Evolutionary conservation across 345 rosid species (phyloP).

Genomic region (Isatis tinctoria): DNA sequence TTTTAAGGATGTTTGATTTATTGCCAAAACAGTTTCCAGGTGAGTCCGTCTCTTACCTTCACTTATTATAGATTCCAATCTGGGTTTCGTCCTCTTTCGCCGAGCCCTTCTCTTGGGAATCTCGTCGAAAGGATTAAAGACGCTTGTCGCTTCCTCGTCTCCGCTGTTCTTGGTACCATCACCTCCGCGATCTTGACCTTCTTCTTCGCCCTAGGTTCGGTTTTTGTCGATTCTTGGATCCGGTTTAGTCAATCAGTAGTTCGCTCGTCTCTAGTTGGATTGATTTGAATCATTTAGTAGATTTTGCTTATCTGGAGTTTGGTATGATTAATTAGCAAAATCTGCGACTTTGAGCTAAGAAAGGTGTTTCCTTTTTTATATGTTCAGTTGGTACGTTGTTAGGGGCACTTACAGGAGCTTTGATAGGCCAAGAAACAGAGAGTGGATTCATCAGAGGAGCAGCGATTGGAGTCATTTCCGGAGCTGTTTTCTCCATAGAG

Average conservation of each 20-base stretch:
- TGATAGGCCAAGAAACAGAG: slow-evolving; percentile 98
- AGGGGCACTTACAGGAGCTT: slow-evolving; percentile 97
- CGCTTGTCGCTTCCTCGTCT: slow-evolving; percentile 59
- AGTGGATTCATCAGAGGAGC: slow-evolving; percentile 97
- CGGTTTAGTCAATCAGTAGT: background rate
- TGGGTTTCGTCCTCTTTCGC: slow-evolving; percentile 41
- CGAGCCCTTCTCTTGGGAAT: slow-evolving; percentile 42
- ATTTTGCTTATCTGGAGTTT: background rate
- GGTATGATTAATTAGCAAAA: background rate
- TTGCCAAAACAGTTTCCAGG: no score
- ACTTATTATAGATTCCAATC: slow-evolving; percentile 34
- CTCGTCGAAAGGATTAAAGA: slow-evolving; percentile 58
- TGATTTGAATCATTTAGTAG: background rate
- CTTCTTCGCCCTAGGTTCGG: slow-evolving; percentile 93
- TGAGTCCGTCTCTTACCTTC: no score
- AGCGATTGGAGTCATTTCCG: slow-evolving; percentile 94
- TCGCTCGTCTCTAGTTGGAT: background rate
- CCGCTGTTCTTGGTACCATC: slow-evolving; percentile 75
- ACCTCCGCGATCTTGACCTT: slow-evolving; percentile 93
- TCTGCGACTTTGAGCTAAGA: slow-evolving; percentile 8
- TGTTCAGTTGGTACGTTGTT: slow-evolving; percentile 87
- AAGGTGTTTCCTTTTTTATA: slow-evolving; percentile 16
- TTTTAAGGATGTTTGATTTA: no score
- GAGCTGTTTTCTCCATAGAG: slow-evolving; percentile 96
- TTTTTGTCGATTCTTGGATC: slow-evolving; percentile 9